Base-by-base conservation (phyloP, 768 basidiomycete species). In the Hydnum rufescens region DNA sequence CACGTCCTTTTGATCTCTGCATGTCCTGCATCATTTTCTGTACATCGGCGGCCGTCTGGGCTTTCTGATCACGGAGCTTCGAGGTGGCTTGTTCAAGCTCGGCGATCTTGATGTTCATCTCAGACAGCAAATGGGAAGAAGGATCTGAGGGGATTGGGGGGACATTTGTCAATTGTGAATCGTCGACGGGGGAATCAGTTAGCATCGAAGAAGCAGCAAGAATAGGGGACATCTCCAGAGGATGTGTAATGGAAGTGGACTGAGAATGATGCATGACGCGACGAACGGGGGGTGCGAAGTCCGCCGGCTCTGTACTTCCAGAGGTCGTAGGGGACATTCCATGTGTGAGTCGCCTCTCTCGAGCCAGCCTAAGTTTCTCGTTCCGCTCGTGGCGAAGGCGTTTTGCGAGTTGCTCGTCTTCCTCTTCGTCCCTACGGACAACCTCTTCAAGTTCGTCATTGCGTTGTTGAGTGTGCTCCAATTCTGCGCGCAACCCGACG, bases 391-490 rank as follows among this genome's bases (percentile, higher is more conserved):
- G 26, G 13, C 32, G 51, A 18, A 23, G n/a, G n/a, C 51, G 28
- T 28, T 26, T 47, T 8, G 44, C 34, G 4, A 32, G 43, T 32
- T 47, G 32, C 30, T 42, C 31, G 4, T 30, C 23, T 32, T 64
- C 63, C 28, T 58, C 71, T 68, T 64, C 75, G 71, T 61, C 76
- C 65, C 63, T 71, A 70, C 58, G n/a, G 0, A 77, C 72, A 60
- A 75, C 76, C 63, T 77, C 72, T 64, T 86, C 82, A 32, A 85
- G 65, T 64, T 80, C 80, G 47, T 76, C 74, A 58, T 80, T 80
- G 60, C 69, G 73, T 36, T 73, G 74, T 58, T 78, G 78, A n/a
- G 79, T 79, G 59, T 72, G 71, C 60, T 89, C 85, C 29, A 90
- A 70, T 58, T 86, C 84, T 31, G 79, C 77, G 44, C 77, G 71